Evolutionary conservation across 345 rosid species (phyloP).

Genomic region (Laguncularia racemosa): DNA sequence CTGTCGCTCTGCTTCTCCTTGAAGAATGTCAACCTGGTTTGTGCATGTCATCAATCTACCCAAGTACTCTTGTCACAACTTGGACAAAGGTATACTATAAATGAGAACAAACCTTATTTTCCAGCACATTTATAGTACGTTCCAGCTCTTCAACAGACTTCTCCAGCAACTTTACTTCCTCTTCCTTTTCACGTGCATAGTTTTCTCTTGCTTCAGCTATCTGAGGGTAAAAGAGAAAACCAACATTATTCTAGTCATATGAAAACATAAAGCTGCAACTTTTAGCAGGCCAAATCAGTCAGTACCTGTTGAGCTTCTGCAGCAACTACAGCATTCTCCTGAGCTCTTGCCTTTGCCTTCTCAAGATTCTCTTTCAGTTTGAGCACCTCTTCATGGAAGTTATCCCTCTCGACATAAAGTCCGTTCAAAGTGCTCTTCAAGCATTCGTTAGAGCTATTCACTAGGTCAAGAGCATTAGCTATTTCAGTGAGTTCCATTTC

Average conservation of each 20-base stretch:
- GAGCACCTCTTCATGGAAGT: constrained; percentile 44
- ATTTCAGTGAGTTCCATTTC: constrained; percentile 59
- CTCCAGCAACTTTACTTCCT: constrained; percentile 79
- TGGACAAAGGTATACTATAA: not conserved
- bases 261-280: not conserved
- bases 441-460: constrained; percentile 49
- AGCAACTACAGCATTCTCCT: constrained; percentile 57
- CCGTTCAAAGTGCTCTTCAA: constrained; percentile 42
- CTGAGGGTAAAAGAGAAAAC: constrained; percentile 23
- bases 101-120: constrained; percentile 56
- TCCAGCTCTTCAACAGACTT: constrained; percentile 90
- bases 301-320: constrained; percentile 67
- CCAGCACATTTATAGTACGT: constrained; percentile 66
- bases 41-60: not conserved
- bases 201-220: constrained; percentile 63
- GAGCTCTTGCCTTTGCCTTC: constrained; percentile 43
- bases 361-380: constrained; percentile 52
- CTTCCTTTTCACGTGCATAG: constrained; percentile 76
- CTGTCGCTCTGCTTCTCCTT: constrained; percentile 91
- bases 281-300: constrained; percentile 5
- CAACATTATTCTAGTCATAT: too few relatives aligned
- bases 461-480: constrained; percentile 44
- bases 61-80: not conserved
- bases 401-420: constrained; percentile 51
- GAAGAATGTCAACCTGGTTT: constrained; percentile 72